Base-by-base conservation (phyloP, 345 rosid genomes). In the Anastatica hierochuntica region DNA sequence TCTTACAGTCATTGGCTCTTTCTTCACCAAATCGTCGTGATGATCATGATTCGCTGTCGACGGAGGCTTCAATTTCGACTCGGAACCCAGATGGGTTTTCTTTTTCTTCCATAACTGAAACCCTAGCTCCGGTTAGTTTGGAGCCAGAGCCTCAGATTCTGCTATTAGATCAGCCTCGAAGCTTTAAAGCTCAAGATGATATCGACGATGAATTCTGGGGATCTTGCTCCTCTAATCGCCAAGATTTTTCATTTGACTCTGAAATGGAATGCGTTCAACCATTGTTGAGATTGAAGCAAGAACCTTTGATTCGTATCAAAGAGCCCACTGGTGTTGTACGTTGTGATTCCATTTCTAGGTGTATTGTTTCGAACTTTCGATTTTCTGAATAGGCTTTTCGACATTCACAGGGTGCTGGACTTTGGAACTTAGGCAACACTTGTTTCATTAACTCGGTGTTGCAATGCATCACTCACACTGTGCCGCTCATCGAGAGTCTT, bases 381-480 rank as follows among this genome's bases (percentile, higher is more conserved):
- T n/a, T 43, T 33, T 14, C 49, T 49, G 5, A 23, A 8, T 46
- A 14, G 13, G 58, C 23, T 51, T 48, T 35, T 29, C 10, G 11
- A 35, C 8, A 23, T 37, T 46, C 4, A 10, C 65, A 94, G 99
- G 99, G 95, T 16, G 86, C 87, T 19, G 99, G 95, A 34, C 79
- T 94, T 40, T 50, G 8, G 14, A 94, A 94, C 71, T 56, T 78
- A 41, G 99, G 97, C 10, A 83, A 85, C 60, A 83, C 85, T 2
- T 94, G 99, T 71, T 94, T 81, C 53, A 49, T 94, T 21, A 94
- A 94, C 59, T 81, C 90, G 5, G 76, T 88, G 24, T 63, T 94
- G 64, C 99, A 94, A 55, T 88, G 99, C 66, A 62, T 94, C 39
- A 85, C 95, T 7, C 99, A 94, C 49, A 83, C 97, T 0, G 84